Evolutionary conservation across 2,329 filamentous ascomycete species (phyloP), one percentile per base, ranked within the genome.

Genomic region (Malbranchea zuffiana): DNA sequence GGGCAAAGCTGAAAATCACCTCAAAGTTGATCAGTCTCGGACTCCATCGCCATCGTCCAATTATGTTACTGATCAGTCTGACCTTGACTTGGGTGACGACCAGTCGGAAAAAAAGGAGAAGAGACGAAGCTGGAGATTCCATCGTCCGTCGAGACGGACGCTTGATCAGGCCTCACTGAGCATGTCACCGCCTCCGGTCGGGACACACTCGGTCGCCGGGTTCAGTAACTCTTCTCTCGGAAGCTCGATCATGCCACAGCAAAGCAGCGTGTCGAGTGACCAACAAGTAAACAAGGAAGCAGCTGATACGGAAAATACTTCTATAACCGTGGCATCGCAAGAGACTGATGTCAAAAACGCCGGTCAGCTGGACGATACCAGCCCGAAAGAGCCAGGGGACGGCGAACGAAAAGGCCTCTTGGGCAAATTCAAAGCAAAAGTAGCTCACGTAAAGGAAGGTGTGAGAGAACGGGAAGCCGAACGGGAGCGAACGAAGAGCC

Each of bases 11-110:
- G 41, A 39, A 5, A 27, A 10, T 13, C 68, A 71, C 0, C 55
- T 87, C 20, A 78, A 74, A 46, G 75, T 78, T 0, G 75, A 76
- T 44, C 71, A 72, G 42, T 93, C 85, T 1, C 83, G 83, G 0
- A 75, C 82, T 1, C 75, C 78, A 2, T 88, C 84, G 6, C 75
- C 78, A 2, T 88, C 84, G 7, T 70, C 71, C 30, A 74, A 72
- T 1, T 76, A 72, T 2, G 68, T 77, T 45, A 90, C 88, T 16
- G 86, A 92, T 47, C 75, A 79, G 15, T 93, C 85, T 0, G 86
- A 94, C 52, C 55, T 78, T 19, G 77, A 81, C 43, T 58, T 70
- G 6, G 82, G 86, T 18, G 81, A 85, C 21, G 50, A 56, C 13
- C 68, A 69, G 3, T 56, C 59, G 28, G 66, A 74, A 10, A 77